A percentile compares a stretch with the other conserved stretches of the same genome.
Conservation (phyloP, 495 filamentous ascomycete species). For the Podospora anserina region DNA sequence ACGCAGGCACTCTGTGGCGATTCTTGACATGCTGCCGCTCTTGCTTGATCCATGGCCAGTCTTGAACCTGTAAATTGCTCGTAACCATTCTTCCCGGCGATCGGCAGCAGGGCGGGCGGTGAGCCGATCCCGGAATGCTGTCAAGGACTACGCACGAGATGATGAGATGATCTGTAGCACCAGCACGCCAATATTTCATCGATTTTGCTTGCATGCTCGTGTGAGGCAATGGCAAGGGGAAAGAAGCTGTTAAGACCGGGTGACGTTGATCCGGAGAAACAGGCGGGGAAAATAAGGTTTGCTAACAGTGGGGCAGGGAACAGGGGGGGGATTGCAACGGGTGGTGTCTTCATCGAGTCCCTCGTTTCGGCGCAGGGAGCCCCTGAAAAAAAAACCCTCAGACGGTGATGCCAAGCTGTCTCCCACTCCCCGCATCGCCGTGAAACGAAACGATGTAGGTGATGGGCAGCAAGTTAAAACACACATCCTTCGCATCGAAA, state of each 20-base stretch:
- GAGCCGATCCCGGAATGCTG: conserved; percentile 9
- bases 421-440: conserved; percentile 7
- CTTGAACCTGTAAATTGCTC: conserved; percentile 1
- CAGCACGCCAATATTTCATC: background rate
- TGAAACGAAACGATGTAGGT: conserved; percentile 17
- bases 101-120: background rate
- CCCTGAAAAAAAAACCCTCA: background rate
- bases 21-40: background rate
- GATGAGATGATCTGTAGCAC: conserved; percentile 11
- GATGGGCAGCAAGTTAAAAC: conserved; percentile 2
- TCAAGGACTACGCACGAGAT: conserved; percentile 7
- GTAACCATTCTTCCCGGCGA: conserved; percentile 7
- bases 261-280: background rate
- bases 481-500: background rate
- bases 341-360: background rate
- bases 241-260: background rate
- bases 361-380: conserved; percentile 2
- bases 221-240: conserved; percentile 7
- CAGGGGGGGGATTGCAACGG: background rate
- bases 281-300: conserved; percentile 1
- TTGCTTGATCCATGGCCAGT: background rate
- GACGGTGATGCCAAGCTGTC: background rate
- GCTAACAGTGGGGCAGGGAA: background rate
- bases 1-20: background rate
- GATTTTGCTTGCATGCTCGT: background rate